Percentiles rank a stretch among this genome's conserved stretches.
Conservation (phyloP, 2,329 filamentous ascomycete genomes). For the Fusarium lateritium region DNA sequence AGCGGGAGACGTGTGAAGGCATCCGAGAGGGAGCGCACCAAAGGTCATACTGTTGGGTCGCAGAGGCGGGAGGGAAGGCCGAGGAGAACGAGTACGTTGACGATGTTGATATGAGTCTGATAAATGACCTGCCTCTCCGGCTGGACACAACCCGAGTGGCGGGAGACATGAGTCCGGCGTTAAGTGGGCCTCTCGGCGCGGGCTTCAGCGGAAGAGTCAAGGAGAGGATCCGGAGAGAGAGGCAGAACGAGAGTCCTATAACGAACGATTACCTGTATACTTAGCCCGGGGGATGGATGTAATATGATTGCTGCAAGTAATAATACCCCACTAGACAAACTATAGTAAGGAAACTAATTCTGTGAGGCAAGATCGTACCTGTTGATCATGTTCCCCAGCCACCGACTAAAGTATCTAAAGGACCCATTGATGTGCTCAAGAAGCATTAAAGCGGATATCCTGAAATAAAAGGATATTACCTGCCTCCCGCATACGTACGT, state of each 20-base stretch:
- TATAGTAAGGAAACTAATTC: slow-evolving; percentile 3
- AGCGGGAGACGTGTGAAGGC: slow-evolving; percentile 37
- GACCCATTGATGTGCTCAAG: slow-evolving; percentile 8
- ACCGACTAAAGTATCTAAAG: slow-evolving; percentile 7
- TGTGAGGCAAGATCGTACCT: slow-evolving; percentile 33
- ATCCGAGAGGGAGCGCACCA: slow-evolving; percentile 62
- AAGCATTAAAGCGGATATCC: slow-evolving; percentile 11
- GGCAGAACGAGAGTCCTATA: slow-evolving; percentile 26
- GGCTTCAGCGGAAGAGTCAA: slow-evolving; percentile 18
- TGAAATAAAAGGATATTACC: slow-evolving; percentile 17
- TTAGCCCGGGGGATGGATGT: not conserved
- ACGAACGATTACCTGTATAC: slow-evolving; percentile 15
- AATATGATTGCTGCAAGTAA: not conserved
- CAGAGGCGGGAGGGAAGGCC: slow-evolving; percentile 50
- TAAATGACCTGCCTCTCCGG: slow-evolving; percentile 26
- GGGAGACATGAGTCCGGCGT: slow-evolving; percentile 23
- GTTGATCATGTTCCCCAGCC: slow-evolving; percentile 38
- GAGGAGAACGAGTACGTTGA: slow-evolving; percentile 18
- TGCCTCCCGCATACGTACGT: slow-evolving; percentile 3
- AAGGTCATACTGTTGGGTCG: slow-evolving; percentile 67
- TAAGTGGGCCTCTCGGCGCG: slow-evolving; percentile 24
- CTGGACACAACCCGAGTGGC: slow-evolving; percentile 19
- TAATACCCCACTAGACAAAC: not conserved
- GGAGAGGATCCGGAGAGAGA: slow-evolving; percentile 12
- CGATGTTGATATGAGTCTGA: slow-evolving; percentile 20